These are phyloP conservation scores for Apiotrichum gracile DNA, from an alignment of 1,284 basidiomycete species.

Conservation along the genomic window DNA sequence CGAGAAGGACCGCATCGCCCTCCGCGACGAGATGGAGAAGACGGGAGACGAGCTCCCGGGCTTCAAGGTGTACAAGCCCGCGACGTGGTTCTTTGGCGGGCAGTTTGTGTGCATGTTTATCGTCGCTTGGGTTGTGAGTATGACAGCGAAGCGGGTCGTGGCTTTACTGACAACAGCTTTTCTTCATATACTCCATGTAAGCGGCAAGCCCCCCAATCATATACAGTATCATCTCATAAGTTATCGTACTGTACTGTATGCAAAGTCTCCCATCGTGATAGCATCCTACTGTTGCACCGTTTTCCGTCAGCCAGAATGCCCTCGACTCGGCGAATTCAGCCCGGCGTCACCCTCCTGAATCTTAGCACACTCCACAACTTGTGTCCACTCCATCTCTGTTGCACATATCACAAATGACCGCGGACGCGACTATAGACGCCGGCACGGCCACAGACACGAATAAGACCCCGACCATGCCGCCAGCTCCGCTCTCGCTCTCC, in stretches of 20 bases:
- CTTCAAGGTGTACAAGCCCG: constrained; percentile 6
- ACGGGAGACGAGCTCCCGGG: constrained; percentile 11
- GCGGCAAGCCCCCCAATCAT: no score
- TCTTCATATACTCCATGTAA: constrained; percentile 4
- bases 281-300: no score
- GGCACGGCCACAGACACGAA: no score
- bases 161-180: constrained; percentile 3
- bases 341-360: no score
- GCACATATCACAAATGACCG: neutral
- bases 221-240: no score
- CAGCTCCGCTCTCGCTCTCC: neutral
- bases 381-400: no score
- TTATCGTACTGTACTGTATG: no score
- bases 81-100: constrained; percentile 5
- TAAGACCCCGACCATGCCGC: no score
- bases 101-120: constrained; percentile 16
- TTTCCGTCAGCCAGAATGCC: no score
- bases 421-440: neutral
- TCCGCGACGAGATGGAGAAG: constrained; percentile 15
- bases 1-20: constrained; percentile 28
- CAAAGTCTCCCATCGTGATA: no score
- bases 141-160: neutral
- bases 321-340: no score
- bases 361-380: no score
- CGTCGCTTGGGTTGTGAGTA: constrained; percentile 10